Base-by-base conservation (phyloP, 208 protist genomes). In the Trypanosoma lewisi region DNA sequence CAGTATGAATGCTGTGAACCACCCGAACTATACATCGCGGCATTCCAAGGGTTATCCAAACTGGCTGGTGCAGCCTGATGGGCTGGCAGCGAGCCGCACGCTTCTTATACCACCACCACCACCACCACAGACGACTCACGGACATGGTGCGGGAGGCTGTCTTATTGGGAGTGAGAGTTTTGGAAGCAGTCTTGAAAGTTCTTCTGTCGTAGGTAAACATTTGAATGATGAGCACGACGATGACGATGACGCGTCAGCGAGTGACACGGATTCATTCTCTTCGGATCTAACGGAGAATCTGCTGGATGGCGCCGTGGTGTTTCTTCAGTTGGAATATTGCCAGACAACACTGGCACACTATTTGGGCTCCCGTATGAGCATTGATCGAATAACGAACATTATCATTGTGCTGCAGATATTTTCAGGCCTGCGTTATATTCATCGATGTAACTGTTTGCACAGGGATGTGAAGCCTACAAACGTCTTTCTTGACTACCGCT, bases 241-340 rank as follows among this genome's bases (percentile, higher is more conserved):
- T 0, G 44, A 67, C 3, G 25, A 41, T 23, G 21, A 52, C 4
- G 51, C 54, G 3, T 56, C 45, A 9, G 57, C 37, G 0, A 19
- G 16, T 49, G 27, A 54, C 5, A 48, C 41, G 11, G 16, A 47
- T 57, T 39, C 37, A 17, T 57, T 49, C 21, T 37, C 28, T 30
- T 30, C 23, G 2, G n/a, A 33, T 34, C 37, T 54, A 21, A 21
- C 36, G 2, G 41, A 39, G 49, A 73, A 42, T 52, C 54, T 91
- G 17, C 63, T 89, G 37, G 77, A 75, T 27, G 59, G 69, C 0
- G 82, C 72, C 12, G 82, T 91, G 2, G 77, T 96, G 0, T 94
- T 96, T 70, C 36, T 96, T 37, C 90, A 96, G 59, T 82, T 96
- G 80, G 84, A 96, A 73, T 80, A 87, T 42, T 96, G 83, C 62